phyloP scores from a whole-genome alignment of 345 rosid species.

The Eucalyptus grandis region DNA sequence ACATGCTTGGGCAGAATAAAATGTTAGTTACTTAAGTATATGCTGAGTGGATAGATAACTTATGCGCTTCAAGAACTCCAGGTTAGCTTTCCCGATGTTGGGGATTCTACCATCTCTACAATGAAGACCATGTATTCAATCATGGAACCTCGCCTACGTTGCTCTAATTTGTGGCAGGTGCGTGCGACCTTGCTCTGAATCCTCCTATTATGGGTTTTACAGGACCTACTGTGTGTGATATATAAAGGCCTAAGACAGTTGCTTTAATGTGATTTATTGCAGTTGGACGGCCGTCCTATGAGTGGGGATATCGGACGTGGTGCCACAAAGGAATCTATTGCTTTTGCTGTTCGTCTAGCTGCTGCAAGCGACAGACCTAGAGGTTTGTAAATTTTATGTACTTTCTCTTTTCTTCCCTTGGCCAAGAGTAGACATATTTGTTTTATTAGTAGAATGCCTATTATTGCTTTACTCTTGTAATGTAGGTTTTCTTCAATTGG shows the following conservation, averaged over 20 bases:
- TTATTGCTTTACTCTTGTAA: neutral
- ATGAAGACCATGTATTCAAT: slow-evolving; percentile 38
- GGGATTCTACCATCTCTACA: slow-evolving; percentile 26
- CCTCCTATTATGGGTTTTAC: neutral
- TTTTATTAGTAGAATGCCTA: neutral
- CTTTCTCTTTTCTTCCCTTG: neutral
- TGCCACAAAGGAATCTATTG: slow-evolving; percentile 39
- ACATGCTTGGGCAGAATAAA: neutral
- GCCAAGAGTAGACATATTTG: neutral
- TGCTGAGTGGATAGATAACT: neutral
- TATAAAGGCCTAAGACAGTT: neutral
- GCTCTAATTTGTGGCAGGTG: slow-evolving; percentile 61
- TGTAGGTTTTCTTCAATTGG: slow-evolving; percentile 50
- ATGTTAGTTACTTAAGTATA: neutral
- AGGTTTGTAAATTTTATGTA: slow-evolving; percentile 6
- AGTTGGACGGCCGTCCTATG: slow-evolving; percentile 71
- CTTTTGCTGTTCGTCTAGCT: slow-evolving; percentile 32
- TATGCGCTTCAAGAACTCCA: neutral
- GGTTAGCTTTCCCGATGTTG: slow-evolving; percentile 44
- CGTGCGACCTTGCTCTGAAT: neutral
- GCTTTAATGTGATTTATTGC: neutral
- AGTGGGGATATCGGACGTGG: slow-evolving; percentile 65
- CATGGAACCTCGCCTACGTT: slow-evolving; percentile 26
- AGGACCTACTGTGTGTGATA: neutral
- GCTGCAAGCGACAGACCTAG: slow-evolving; percentile 32